A percentile compares a stretch with the other conserved stretches of the same genome.
Evolutionary conservation across 345 rosid genomes (phyloP).

Genomic region (Eucalyptus tenuipes): DNA sequence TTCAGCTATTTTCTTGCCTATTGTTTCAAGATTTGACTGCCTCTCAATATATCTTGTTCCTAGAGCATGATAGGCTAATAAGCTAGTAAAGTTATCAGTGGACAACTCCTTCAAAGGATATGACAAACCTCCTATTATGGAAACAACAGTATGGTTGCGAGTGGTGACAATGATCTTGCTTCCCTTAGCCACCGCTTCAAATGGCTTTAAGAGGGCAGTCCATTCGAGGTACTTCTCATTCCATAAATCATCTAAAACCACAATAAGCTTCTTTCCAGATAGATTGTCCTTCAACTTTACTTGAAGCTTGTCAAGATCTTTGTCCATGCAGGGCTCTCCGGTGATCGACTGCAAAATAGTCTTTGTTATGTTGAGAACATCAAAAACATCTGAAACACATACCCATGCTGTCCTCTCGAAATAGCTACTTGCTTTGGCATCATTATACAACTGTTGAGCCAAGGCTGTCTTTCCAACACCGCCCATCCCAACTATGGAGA

Average conservation of each 20-base stretch:
- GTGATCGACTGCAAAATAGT: neutral
- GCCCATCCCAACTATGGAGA: too few relatives aligned
- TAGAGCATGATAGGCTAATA: neutral
- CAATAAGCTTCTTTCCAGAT: rapidly evolving
- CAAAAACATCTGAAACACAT: neutral
- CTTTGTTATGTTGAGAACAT: neutral
- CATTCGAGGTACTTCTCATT: too few relatives aligned
- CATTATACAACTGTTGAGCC: neutral
- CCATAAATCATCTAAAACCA: too few relatives aligned
- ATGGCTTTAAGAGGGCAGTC: neutral
- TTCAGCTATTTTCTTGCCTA: too few relatives aligned
- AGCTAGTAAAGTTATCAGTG: neutral
- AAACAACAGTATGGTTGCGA: rapidly evolving
- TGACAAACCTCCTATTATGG: neutral
- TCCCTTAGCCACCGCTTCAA: neutral
- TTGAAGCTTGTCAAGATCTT: rapidly evolving
- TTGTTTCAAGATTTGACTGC: rapidly evolving
- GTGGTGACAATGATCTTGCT: neutral
- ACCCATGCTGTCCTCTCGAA: neutral
- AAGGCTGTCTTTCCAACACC: neutral
- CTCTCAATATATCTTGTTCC: neutral
- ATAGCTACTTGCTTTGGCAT: neutral
- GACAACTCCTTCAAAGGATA: neutral
- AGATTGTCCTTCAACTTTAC: rapidly evolving
- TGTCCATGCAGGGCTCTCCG: rapidly evolving